Evolutionary conservation across 768 basidiomycete species (phyloP).

Genomic region (Kockovaella imperatae): DNA sequence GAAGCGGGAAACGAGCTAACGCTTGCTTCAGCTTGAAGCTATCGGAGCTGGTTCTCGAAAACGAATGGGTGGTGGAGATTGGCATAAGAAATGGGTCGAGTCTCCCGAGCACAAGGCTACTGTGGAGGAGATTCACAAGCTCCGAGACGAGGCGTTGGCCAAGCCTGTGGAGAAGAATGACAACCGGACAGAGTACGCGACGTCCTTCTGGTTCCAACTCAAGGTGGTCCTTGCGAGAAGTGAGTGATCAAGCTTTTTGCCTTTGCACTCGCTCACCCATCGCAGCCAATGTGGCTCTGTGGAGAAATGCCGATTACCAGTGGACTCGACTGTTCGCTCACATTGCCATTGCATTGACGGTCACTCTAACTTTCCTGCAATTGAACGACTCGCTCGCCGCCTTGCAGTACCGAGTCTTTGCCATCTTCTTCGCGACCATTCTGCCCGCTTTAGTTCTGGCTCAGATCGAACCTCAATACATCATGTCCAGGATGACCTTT

Average conservation of each 20-base stretch:
- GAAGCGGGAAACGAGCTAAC: too few relatives aligned
- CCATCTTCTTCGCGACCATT: slow-evolving; percentile 54
- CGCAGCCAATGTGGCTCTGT: slow-evolving; percentile 58
- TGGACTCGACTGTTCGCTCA: slow-evolving; percentile 75
- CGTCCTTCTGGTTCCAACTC: slow-evolving; percentile 67
- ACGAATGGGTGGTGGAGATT: slow-evolving; percentile 64
- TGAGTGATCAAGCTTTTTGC: slow-evolving; percentile 2
- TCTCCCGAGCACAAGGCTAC: slow-evolving; percentile 54
- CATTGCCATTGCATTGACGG: slow-evolving; percentile 48
- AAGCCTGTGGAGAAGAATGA: slow-evolving; percentile 14
- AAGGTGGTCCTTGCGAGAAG: slow-evolving; percentile 58
- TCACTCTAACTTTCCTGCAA: slow-evolving; percentile 72
- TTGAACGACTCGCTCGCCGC: slow-evolving; percentile 49
- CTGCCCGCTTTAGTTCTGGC: slow-evolving; percentile 68
- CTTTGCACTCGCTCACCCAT: background rate
- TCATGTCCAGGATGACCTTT: slow-evolving; percentile 55
- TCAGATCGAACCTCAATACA: slow-evolving; percentile 76
- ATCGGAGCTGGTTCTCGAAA: slow-evolving; percentile 59
- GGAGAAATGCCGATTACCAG: slow-evolving; percentile 78
- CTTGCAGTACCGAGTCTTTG: slow-evolving; percentile 71
- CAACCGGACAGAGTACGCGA: slow-evolving; percentile 48
- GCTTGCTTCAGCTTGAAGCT: slow-evolving; percentile 37
- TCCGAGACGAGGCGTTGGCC: slow-evolving; percentile 44
- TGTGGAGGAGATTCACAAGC: slow-evolving; percentile 48
- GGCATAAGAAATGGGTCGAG: slow-evolving; percentile 76